Base-by-base conservation (phyloP, 768 basidiomycete species). In the Gloeophyllum trabeum region DNA sequence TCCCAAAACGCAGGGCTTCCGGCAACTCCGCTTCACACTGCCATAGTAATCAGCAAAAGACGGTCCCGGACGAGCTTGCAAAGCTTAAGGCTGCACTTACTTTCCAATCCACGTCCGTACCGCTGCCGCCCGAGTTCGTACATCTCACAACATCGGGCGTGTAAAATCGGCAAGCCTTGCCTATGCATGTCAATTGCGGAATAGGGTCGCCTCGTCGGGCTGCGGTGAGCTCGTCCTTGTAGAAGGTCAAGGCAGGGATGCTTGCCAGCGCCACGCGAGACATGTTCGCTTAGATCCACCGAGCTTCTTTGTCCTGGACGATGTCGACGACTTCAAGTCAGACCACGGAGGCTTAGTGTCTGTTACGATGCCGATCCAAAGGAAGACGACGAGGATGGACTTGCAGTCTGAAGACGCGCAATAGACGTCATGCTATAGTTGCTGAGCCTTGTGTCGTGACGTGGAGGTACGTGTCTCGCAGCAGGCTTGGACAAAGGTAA, bases 1-100 rank as follows among this genome's bases (percentile, higher is more conserved):
- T 73, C 13, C 93, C 93, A 43, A 97, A 83, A 14, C 91, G 73
- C 42, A 94, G 58, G 6, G 77, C 65, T 39, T 80, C 78, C 6
- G 92, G 93, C 4, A 97, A 66, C 55, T 97, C 92, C 25, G 90
- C 82, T 59, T 90, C 82, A 54, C 92, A 96, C 83, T 91, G 49
- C 18, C 43, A n/a, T 16, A 46, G 22, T 40, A 23, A 6, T 21
- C 13, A 43, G 18, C 19, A 36, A 6, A 7, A 30, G 12, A 25
- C n/a, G 13, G 26, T 13, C 38, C 12, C n/a, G 20, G 14, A 41
- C 19, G 14, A 6, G 16, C 4, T 7, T 22, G 32, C 25, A 12
- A 13, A n/a, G 39, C 10, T 6, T 22, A 35, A 14, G 1, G 12
- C 22, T 13, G 34, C 4, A 62, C 71, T 51, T 52, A 81, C 87